Evolutionary conservation across 306 rosid genomes (phyloP).

Genomic region (Cercis canadensis): DNA sequence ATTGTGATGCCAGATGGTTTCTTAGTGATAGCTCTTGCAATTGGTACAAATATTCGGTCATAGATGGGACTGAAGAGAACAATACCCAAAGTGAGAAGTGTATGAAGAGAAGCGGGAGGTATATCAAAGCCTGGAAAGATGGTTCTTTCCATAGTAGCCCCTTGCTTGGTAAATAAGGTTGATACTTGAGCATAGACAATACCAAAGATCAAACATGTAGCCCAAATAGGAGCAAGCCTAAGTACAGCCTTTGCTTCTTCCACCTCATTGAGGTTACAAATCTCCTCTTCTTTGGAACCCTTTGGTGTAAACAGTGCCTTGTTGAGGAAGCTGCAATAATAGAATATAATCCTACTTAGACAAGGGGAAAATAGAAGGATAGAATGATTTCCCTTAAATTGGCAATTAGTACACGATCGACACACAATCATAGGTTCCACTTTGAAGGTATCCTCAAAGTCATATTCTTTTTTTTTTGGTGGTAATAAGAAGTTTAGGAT

Average conservation of each 20-base stretch:
- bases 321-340: slow-evolving; percentile 44
- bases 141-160: slow-evolving; percentile 57
- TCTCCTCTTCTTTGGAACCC: slow-evolving; percentile 30
- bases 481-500: too few relatives aligned
- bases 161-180: slow-evolving; percentile 55
- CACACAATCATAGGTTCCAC: too few relatives aligned
- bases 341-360: too few relatives aligned
- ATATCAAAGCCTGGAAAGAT: slow-evolving; percentile 47
- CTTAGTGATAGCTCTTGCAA: slow-evolving; percentile 53
- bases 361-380: too few relatives aligned
- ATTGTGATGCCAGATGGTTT: slow-evolving; percentile 69
- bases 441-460: too few relatives aligned
- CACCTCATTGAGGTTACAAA: slow-evolving; percentile 42
- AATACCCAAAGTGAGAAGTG: slow-evolving; percentile 33
- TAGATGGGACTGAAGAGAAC: slow-evolving; percentile 55
- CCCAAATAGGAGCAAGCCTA: slow-evolving; percentile 55
- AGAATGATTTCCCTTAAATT: too few relatives aligned
- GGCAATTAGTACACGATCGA: too few relatives aligned
- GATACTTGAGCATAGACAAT: slow-evolving; percentile 43
- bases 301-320: slow-evolving; percentile 42
- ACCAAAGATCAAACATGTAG: slow-evolving; percentile 42
- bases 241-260: slow-evolving; percentile 56
- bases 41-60: slow-evolving; percentile 62
- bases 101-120: slow-evolving; percentile 73
- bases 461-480: too few relatives aligned